These are phyloP conservation scores for Neoboletus brunneissimus DNA, from an alignment of 768 basidiomycete genomes.

Conservation along the genomic window DNA sequence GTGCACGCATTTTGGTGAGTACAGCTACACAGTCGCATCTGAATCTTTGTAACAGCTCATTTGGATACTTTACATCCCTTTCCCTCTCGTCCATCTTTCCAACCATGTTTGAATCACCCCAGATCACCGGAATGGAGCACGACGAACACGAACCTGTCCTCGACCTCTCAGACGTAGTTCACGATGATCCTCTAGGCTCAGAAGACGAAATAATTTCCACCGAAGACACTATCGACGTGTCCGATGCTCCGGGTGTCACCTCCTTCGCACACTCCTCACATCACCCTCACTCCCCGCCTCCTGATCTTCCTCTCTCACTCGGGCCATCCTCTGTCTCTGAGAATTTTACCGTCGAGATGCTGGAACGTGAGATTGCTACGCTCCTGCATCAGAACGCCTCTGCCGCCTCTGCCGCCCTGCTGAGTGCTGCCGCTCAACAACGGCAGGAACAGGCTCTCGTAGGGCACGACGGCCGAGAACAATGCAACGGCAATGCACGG, in stretches of 20 bases:
- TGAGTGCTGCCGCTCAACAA: conserved; percentile 68
- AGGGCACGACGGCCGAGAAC: conserved; percentile 35
- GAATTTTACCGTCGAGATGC: conserved; percentile 64
- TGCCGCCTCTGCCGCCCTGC: conserved; percentile 60
- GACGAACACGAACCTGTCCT: conserved; percentile 63
- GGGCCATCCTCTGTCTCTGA: conserved; percentile 42
- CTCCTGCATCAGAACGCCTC: conserved; percentile 74
- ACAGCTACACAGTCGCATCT: background rate
- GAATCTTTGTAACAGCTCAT: background rate
- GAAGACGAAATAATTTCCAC: conserved; percentile 41
- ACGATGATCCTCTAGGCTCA: conserved; percentile 71
- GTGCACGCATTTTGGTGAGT: conserved; percentile 22
- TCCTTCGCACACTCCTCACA: conserved; percentile 23
- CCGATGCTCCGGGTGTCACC: conserved; percentile 31
- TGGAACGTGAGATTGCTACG: conserved; percentile 75
- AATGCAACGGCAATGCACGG: conserved; percentile 19
- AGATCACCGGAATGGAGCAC: conserved; percentile 39
- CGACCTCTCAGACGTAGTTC: conserved; percentile 80
- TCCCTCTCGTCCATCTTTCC: background rate
- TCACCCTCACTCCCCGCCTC: conserved; percentile 16
- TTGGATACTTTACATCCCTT: background rate
- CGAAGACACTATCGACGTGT: conserved; percentile 29
- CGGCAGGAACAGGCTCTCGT: conserved; percentile 46
- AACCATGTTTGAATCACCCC: background rate
- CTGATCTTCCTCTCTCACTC: conserved; percentile 36